phyloP scores from a whole-genome alignment of 768 basidiomycete genomes.

The Candolleomyces efflorescens region DNA sequence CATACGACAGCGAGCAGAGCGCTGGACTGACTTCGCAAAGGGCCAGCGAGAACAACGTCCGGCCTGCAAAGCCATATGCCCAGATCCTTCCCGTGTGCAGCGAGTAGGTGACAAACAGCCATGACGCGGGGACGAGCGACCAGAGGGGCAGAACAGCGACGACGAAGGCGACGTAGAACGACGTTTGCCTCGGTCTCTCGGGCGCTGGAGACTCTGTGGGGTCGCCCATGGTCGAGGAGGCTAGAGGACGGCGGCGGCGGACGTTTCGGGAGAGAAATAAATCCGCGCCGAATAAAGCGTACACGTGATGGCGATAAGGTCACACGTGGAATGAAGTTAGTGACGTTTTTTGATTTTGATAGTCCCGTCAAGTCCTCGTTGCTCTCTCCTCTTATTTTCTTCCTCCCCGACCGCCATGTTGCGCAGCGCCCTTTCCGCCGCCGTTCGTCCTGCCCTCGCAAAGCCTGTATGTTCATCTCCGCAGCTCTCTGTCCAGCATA shows the following conservation, averaged over 20 bases:
- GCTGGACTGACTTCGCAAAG: constrained; percentile 50
- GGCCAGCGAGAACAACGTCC: constrained; percentile 42
- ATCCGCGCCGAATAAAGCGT: too few relatives aligned
- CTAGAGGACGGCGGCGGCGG: too few relatives aligned
- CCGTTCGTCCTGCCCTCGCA: constrained; percentile 47
- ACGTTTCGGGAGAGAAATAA: too few relatives aligned
- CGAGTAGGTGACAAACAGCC: constrained; percentile 55
- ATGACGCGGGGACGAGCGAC: constrained; percentile 58
- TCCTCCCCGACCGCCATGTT: constrained; percentile 48
- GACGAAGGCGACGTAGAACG: constrained; percentile 59
- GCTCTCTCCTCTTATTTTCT: constrained; percentile 21
- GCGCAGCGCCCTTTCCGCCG: constrained; percentile 57
- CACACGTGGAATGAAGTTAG: not conserved
- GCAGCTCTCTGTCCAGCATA: not conserved
- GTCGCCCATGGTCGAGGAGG: constrained; percentile 29
- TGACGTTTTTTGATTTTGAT: constrained; percentile 4
- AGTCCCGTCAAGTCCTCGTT: constrained; percentile 5
- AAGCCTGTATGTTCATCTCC: constrained; percentile 42
- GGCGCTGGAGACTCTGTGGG: constrained; percentile 35
- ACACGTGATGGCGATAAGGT: not conserved
- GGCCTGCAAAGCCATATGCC: constrained; percentile 35
- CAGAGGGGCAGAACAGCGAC: constrained; percentile 59
- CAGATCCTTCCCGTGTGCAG: constrained; percentile 39
- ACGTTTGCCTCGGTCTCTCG: constrained; percentile 35
- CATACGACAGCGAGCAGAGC: not conserved